Evolutionary conservation across 2,329 filamentous ascomycete species (phyloP), one percentile per base, ranked within the genome.

Genomic region (Paecilomyces variotii): DNA sequence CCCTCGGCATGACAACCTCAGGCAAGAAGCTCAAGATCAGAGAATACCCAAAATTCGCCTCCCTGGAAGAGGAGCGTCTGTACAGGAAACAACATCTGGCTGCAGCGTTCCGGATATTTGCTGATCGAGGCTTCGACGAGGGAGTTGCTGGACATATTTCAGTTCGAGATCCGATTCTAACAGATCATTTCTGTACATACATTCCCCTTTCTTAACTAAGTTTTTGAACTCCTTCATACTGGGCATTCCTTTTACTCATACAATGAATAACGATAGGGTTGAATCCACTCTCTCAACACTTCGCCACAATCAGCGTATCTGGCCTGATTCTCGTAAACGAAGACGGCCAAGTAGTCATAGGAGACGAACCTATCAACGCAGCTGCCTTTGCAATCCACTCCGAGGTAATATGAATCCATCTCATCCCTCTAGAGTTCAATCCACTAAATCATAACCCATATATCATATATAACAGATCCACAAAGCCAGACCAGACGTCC

Each of bases 351-450:
- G 71, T 76, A 1, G 74, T 76, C 0, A 66, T 74, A 19, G 75
- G 75, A 9, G 71, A 74, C 58, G 75, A 74, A 65, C 68, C 61
- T n/a, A 73, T 80, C 61, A 79, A 79, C 58, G 74, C 76, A 4
- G 77, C 78, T 0, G 78, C 76, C 0, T 80, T 79, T 61, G 74
- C 76, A 0, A 80, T 79, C 45, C 77, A 80, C 60, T 74, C 72
- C 3, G 77, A 76, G 35, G 74, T 77, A n/a, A 19, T 19, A 19
- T 19, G 19, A 19, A 19, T 19, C 19, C 19, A 19, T 19, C 19
- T 19, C 19, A 19, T 19, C 24, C 24, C n/a, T 52, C 4, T 26
- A 11, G 4, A 10, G n/a, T 7, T 32, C 14, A 26, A 34, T 26
- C 7, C 3, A 14, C 32, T 12, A 25, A 9, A 39, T 6, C 19